Evolutionary conservation across 805 yeast species (phyloP), one percentile per base, ranked within the genome.

Genomic region (Lipomyces sp.): DNA sequence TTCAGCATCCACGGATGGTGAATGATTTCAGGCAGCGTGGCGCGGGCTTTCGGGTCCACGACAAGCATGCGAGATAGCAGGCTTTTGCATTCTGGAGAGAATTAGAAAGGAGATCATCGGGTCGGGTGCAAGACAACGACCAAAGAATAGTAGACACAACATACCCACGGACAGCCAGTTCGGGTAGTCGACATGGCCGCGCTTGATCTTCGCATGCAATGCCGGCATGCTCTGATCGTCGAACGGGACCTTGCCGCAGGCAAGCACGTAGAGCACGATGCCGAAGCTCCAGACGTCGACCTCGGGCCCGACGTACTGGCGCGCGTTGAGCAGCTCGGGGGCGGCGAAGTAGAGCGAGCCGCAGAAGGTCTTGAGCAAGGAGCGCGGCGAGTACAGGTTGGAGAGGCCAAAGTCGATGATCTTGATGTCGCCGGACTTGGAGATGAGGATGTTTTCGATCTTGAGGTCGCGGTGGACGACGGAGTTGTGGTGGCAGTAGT

Each of bases 241-340:
- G 67, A 93, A 93, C 7, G 99, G 99, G 13, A 93, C 98, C 67
- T 88, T 90, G 48, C 99, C 99, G 67, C 97, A 90, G 1, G 93
- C 96, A 54, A 93, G 74, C 6, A 93, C 99, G 65, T 88, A 93
- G 44, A 93, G 71, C 0, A 93, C 98, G 29, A 93, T 95, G 58
- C 98, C 98, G 74, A 90, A 91, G 1, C 96, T 87, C 98, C 98
- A 93, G 18, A 93, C 83, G 68, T 93, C 98, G 42, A 93, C 96
- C 67, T 93, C 98, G 0, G 98, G 98, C 0, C 98, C 99, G 33
- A 79, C 74, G 63, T 93, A 93, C 1, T 96, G 97, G 59, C 81
- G 82, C 1, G 98, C 98, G 52, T 86, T 85, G 47, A 93, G 74
- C 60, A 93, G 75, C 68, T 93, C 99, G 0, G 99, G 99, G 0